Evolutionary conservation across 2,329 filamentous ascomycete genomes (phyloP), one percentile per base, ranked within the genome.

Genomic region (Ilyonectria sp.): DNA sequence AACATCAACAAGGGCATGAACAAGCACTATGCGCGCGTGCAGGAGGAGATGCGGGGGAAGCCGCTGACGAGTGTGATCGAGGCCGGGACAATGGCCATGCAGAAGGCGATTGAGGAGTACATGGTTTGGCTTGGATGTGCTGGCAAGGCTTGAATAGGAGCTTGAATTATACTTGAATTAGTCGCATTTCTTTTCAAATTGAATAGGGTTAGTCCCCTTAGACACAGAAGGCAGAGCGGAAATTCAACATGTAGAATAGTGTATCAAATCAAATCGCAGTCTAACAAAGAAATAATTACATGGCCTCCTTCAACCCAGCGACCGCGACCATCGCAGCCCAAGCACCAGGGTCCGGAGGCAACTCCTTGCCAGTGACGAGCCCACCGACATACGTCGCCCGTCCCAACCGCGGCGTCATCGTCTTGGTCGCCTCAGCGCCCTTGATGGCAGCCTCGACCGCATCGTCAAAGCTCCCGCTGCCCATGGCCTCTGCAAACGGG

Each of bases 311-410:
- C 52, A 65, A 49, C 13, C 63, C 63, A 21, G 46, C 52, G 49
- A 87, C 83, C 2, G 82, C 86, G 17, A 88, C 85, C 85, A 90
- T 90, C 26, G 91, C 85, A n/a, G 90, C 91, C 84, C 91, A 90
- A 5, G 91, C 91, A 33, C 91, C 91, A 0, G 91, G 91, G 77
- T 93, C 91, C 4, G 91, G 91, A 5, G 92, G 89, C 61, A 87
- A 69, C 50, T 84, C 85, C 59, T 79, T 80, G 60, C 82, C 84
- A 65, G 86, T 83, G 63, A 84, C 87, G 49, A 86, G 19, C 2
- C 50, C 86, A 1, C 87, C 90, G 4, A 93, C 88, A 73, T 93
- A 93, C 0, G 91, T 91, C 11, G 91, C 91, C 58, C 91, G 83
- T 2, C 91, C 91, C 31, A 93, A 81, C 72, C 84, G 89, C 8